Base-by-base conservation (phyloP, 345 rosid genomes). In the Lagerstroemia speciosa region DNA sequence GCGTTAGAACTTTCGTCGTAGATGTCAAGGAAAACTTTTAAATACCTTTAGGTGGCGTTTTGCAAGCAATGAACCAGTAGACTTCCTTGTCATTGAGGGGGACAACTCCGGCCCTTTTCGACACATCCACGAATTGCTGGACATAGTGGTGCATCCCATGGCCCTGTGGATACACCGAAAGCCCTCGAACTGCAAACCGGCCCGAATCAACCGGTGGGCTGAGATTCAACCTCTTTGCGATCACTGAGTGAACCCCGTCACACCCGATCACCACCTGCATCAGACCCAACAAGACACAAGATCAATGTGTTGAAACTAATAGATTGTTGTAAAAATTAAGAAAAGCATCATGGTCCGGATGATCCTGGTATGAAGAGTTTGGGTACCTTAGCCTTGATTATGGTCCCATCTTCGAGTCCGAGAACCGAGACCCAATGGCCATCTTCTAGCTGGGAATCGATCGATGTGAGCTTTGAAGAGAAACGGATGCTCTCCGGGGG, bases 181-280 rank as follows among this genome's bases (percentile, higher is more conserved):
- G 27, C 5, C 86, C 81, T 8, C 77, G 75, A 5, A 73, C 75
- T 0, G 73, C 83, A 3, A 64, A 71, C 71, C 83, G 67, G 5
- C 86, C 81, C 0, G 83, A 73, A 48, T 73, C 55, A 20, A 67
- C 65, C 5, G 76, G 74, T 15, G 38, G 58, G 1, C 78, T 15
- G 1, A 84, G 81, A 27, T 83, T 84, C 31, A 82, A 46, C 82
- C 75, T 76, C 0, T 38, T 33, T 27, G 83, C 83, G 61, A 75
- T 81, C n/a, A 36, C 38, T 2, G 79, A 80, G 64, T 73, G 74
- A 53, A 76, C 63, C 53, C 88, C 84, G 27, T 78, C 83, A 12
- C 85, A 84, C 22, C 85, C 86, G 29, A 84, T 74, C 50, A 81
- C 45, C 37, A 73, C 68, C 82, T 80, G 67, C 16, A 30, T 0